phyloP scores from a whole-genome alignment of 1,284 basidiomycete genomes.

The Tetrapyrgos nigripes region DNA sequence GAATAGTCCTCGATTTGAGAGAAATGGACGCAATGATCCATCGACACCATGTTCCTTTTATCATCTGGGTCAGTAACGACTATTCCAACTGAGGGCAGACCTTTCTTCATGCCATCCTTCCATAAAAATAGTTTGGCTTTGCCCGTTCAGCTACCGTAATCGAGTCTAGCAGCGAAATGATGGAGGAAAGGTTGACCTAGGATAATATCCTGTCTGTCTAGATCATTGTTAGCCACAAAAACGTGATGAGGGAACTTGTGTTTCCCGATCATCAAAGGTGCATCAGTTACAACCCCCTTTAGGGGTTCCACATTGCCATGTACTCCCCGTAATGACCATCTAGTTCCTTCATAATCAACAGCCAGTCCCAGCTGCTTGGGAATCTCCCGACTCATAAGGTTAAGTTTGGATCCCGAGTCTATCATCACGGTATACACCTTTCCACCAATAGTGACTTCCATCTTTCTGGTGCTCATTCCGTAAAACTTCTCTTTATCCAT shows the following conservation, averaged over 20 bases:
- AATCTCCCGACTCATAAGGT: background rate
- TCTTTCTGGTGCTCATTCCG: slow-evolving; percentile 8
- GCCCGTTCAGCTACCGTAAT: background rate
- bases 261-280: slow-evolving; percentile 7
- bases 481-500: background rate
- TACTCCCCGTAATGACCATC: slow-evolving; percentile 6
- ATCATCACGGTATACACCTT: background rate
- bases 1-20: too few relatives aligned
- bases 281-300: slow-evolving; percentile 4
- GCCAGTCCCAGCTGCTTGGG: background rate
- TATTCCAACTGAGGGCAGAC: background rate
- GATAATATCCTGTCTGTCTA: slow-evolving; percentile 12
- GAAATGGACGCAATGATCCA: background rate
- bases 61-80: background rate
- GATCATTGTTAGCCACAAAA: slow-evolving; percentile 23
- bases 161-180: slow-evolving; percentile 11
- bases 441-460: background rate
- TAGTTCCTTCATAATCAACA: slow-evolving; percentile 6
- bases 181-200: slow-evolving; percentile 8
- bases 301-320: slow-evolving; percentile 14
- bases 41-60: background rate
- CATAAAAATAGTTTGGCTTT: background rate
- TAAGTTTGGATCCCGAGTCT: slow-evolving; percentile 12
- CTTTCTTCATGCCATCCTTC: slow-evolving; percentile 3
- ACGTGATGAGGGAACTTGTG: slow-evolving; percentile 35